Percentiles rank a stretch among this genome's conserved stretches.
Evolutionary conservation across 768 basidiomycete genomes (phyloP).

Genomic region (Lentinus brumalis): DNA sequence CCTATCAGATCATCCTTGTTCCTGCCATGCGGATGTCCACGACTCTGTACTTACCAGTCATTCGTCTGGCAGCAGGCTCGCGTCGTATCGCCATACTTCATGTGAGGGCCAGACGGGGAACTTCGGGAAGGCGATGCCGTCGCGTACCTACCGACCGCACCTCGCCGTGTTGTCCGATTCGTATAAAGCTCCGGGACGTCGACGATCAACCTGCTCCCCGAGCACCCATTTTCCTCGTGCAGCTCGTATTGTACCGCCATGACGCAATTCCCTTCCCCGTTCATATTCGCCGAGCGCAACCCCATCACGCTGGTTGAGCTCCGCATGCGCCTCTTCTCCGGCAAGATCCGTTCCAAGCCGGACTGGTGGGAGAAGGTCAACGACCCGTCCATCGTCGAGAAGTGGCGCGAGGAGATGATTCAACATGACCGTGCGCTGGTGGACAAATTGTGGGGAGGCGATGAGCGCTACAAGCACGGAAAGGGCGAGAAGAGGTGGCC

Average conservation of each 20-base stretch:
- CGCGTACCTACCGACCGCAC: too few species aligned
- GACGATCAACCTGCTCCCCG: too few species aligned
- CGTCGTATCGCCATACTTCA: too few species aligned
- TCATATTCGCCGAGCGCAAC: neutral
- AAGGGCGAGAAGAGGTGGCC: neutral
- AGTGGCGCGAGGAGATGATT: constrained; percentile 11
- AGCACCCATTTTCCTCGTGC: too few species aligned
- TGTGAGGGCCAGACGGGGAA: too few species aligned
- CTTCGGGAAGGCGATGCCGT: too few species aligned
- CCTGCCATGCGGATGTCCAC: too few species aligned
- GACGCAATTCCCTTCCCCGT: neutral
- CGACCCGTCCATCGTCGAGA: constrained; percentile 1
- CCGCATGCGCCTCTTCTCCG: constrained; percentile 9
- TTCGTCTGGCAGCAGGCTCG: too few species aligned
- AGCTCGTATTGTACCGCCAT: neutral
- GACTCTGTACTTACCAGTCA: too few species aligned
- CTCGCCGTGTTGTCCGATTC: too few species aligned
- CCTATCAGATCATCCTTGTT: too few species aligned
- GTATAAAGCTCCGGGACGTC: too few species aligned
- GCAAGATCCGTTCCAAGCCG: constrained; percentile 3
- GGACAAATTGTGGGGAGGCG: constrained; percentile 2
- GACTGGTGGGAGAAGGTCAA: constrained; percentile 9
- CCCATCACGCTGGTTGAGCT: constrained; percentile 10
- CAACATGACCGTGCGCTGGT: constrained; percentile 2
- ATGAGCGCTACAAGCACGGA: neutral